These are phyloP conservation scores for Cytidiella melzeri DNA, from an alignment of 768 basidiomycete genomes.

Conservation along the genomic window DNA sequence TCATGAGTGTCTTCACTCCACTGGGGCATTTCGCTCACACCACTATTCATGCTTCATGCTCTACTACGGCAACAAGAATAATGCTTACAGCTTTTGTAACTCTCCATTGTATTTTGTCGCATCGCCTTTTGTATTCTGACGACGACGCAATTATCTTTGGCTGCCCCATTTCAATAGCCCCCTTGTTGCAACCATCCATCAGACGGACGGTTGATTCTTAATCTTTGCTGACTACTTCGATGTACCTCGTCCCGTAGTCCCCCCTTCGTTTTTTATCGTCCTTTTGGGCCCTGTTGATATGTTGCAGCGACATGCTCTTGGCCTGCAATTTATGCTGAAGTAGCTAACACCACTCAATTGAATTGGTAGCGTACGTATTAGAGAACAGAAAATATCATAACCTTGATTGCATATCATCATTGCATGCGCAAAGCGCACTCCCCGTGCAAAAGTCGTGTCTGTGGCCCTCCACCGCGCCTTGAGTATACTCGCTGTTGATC, in stretches of 20 bases:
- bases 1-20: too few species aligned
- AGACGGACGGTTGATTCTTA: not conserved
- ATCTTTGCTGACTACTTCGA: not conserved
- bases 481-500: not conserved
- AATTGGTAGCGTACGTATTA: slow-evolving; percentile 4
- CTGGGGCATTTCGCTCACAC: not conserved
- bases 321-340: slow-evolving; percentile 1
- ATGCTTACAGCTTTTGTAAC: not conserved
- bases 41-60: not conserved
- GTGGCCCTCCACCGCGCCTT: not conserved
- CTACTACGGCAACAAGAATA: not conserved
- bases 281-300: not conserved
- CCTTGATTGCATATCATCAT: slow-evolving; percentile 4
- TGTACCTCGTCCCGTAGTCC: not conserved
- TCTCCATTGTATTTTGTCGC: slow-evolving; percentile 4
- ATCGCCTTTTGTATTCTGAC: slow-evolving; percentile 5
- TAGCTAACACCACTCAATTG: slow-evolving; percentile 5
- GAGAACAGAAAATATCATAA: slow-evolving; percentile 8
- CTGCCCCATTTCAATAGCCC: not conserved
- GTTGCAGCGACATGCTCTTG: not conserved
- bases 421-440: not conserved
- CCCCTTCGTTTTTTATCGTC: not conserved
- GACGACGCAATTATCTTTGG: not conserved
- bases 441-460: not conserved
- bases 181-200: not conserved